Evolutionary conservation across 176 grass and related monocot genomes (phyloP).

Genomic region (Oryza longistaminata): DNA sequence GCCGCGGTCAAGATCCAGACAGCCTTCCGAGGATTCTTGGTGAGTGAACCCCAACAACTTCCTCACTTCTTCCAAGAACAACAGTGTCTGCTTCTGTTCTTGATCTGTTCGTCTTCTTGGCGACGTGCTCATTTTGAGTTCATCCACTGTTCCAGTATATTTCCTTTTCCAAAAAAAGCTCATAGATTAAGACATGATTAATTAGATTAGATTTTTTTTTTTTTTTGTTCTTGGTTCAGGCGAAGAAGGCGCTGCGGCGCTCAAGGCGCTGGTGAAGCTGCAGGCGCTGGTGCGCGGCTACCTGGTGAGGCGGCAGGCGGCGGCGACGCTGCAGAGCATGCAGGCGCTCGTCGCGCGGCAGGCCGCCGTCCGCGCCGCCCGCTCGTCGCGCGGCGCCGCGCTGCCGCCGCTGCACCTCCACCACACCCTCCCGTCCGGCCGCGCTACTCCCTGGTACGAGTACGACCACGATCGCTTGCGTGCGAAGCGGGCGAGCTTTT

Average conservation of each 20-base stretch:
- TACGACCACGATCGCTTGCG: conserved; percentile 27
- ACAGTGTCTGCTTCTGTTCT: not conserved
- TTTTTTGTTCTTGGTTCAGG: conserved; percentile 20
- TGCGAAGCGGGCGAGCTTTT: not conserved
- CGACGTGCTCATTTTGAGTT: not conserved
- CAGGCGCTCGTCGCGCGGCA: conserved; percentile 87
- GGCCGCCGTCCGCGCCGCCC: conserved; percentile 68
- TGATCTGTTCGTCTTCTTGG: not conserved
- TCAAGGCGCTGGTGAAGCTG: conserved; percentile 91
- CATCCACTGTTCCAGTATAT: not conserved
- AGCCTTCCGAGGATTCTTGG: conserved; percentile 76
- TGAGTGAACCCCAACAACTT: conserved; percentile 11
- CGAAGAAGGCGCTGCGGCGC: conserved; percentile 89
- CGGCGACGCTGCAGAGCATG: conserved; percentile 84
- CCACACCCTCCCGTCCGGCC: conserved; percentile 48
- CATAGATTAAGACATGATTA: not conserved
- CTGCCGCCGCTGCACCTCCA: conserved; percentile 34
- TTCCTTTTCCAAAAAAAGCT: not conserved
- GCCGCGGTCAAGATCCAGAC: conserved; percentile 91
- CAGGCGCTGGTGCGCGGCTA: conserved; percentile 91
- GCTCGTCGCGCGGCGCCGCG: conserved; percentile 24
- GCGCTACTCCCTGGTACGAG: conserved; percentile 67
- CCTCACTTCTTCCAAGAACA: not conserved
- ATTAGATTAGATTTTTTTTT: not conserved
- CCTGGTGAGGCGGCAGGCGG: conserved; percentile 77